These are phyloP conservation scores for Cylindricascospora bacillispora DNA, from an alignment of 1,139 yeast genomes.

Conservation along the genomic window DNA sequence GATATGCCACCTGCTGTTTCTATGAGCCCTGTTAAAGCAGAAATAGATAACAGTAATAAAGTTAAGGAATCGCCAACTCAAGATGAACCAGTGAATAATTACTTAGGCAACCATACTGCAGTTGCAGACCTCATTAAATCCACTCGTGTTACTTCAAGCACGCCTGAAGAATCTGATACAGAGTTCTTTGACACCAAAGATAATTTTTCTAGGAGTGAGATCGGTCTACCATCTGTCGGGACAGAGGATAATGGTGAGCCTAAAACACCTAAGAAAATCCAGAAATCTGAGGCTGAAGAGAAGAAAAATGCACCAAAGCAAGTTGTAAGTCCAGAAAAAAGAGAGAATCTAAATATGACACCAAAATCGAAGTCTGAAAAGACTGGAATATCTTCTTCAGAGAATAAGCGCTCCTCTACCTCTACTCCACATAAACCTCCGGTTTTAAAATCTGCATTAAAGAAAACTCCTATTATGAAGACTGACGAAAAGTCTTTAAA, in stretches of 20 bases:
- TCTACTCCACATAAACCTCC: slow-evolving; percentile 1
- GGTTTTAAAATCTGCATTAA: slow-evolving; percentile 65
- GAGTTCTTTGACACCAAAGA: too few species aligned
- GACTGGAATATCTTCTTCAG: slow-evolving; percentile 1
- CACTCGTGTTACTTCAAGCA: too few species aligned
- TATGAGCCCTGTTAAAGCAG: too few species aligned
- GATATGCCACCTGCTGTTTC: too few species aligned
- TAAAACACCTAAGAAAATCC: not conserved
- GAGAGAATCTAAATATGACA: slow-evolving; percentile 9
- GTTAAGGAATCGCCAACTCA: too few species aligned
- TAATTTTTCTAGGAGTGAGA: too few species aligned
- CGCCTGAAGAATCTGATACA: too few species aligned
- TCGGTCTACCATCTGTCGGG: too few species aligned
- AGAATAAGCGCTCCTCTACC: slow-evolving; percentile 1
- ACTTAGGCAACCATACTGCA: too few species aligned
- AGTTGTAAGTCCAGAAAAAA: not conserved
- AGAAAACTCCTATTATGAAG: slow-evolving; percentile 23
- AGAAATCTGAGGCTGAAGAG: not conserved
- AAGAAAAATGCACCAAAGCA: not conserved
- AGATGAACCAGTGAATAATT: too few species aligned
- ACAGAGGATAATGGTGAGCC: not conserved
- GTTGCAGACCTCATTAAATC: too few species aligned
- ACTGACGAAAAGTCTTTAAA: slow-evolving; percentile 7
- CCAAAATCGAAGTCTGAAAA: slow-evolving; percentile 15
- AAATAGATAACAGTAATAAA: too few species aligned